Conservation (phyloP, 768 basidiomycete genomes). For the Boletus vermiculosoides region DNA sequence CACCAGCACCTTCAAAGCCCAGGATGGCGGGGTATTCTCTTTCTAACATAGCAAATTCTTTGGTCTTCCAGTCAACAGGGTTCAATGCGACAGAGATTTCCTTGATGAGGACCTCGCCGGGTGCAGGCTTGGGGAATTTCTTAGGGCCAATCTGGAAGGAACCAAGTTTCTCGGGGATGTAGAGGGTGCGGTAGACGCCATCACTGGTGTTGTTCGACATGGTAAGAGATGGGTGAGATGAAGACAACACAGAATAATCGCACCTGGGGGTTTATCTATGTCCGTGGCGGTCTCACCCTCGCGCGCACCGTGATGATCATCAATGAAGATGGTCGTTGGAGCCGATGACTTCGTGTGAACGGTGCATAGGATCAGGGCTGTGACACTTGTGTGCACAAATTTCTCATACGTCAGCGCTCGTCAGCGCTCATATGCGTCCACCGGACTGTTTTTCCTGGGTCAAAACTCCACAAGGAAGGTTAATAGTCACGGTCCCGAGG, state of each 20-base stretch:
- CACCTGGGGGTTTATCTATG: neutral
- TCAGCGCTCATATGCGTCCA: no score
- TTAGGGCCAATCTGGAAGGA: neutral
- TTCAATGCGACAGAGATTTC: conserved; percentile 40
- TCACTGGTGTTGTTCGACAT: neutral
- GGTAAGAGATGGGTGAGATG: neutral
- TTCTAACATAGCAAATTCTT: conserved; percentile 7
- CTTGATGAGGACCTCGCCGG: conserved; percentile 42
- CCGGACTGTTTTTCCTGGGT: no score
- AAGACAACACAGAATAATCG: neutral
- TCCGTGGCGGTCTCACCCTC: neutral
- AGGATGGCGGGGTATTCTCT: conserved; percentile 30
- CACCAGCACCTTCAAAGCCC: conserved; percentile 27
- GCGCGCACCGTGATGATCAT: neutral
- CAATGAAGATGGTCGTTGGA: neutral
- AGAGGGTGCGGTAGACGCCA: neutral
- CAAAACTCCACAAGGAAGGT: no score
- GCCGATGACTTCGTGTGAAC: neutral
- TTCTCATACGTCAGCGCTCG: no score
- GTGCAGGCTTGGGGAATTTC: conserved; percentile 33
- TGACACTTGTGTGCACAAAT: no score
- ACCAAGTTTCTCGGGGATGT: neutral
- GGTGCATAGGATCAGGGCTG: no score
- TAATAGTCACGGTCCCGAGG: no score
- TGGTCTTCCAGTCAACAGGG: conserved; percentile 37